These are phyloP conservation scores for Ascochyta fabae DNA, from an alignment of 2,329 filamentous ascomycete genomes.

Conservation along the genomic window DNA sequence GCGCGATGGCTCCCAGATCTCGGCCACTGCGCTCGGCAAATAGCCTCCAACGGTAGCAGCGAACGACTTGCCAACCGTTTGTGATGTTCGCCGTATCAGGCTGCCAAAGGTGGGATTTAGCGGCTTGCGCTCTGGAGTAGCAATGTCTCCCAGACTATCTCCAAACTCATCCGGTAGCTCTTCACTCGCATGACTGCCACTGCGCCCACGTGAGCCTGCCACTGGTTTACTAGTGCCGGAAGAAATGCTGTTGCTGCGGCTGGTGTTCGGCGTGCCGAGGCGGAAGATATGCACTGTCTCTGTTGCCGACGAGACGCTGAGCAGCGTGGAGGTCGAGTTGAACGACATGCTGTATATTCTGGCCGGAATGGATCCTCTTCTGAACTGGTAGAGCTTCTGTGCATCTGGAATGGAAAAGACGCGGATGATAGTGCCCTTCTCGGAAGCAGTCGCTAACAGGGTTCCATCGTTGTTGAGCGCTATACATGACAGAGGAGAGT, in stretches of 20 bases:
- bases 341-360: constrained; percentile 99
- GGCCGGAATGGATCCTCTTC: constrained; percentile 91
- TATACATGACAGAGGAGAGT: constrained; percentile 87
- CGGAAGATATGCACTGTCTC: constrained; percentile 98
- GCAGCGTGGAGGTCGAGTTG: constrained; percentile 88
- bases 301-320: constrained; percentile 94
- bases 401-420: constrained; percentile 92
- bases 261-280: constrained; percentile 55
- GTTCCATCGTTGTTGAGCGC: constrained; percentile 93
- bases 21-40: constrained; percentile 88
- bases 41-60: constrained; percentile 91
- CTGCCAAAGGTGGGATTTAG: constrained; percentile 81
- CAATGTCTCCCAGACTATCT: constrained; percentile 40
- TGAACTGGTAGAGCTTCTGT: constrained; percentile 94
- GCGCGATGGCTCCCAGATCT: constrained; percentile 95
- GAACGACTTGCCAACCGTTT: constrained; percentile 88
- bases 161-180: constrained; percentile 52
- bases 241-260: constrained; percentile 44
- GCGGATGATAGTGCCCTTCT: constrained; percentile 96
- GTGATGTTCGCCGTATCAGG: constrained; percentile 91
- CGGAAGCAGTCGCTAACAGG: constrained; percentile 89
- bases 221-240: constrained; percentile 31
- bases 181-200: constrained; percentile 51
- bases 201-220: constrained; percentile 48
- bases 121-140: constrained; percentile 46